These are phyloP conservation scores for Pisolithus marmoratus DNA, from an alignment of 768 basidiomycete genomes.

Conservation along the genomic window DNA sequence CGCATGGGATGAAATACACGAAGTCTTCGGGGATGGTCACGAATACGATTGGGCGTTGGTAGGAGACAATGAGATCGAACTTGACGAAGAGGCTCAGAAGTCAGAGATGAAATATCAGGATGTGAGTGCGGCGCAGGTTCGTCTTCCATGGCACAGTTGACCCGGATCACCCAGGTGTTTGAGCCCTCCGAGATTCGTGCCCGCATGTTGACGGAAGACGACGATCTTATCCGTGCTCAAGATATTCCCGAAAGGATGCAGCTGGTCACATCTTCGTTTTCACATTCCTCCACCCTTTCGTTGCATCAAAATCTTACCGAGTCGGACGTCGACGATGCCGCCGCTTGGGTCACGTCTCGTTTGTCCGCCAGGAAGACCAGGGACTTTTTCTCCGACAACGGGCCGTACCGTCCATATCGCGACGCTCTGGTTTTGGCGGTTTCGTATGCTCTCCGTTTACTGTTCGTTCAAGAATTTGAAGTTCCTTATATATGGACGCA, in stretches of 20 bases:
- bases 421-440: conserved; percentile 74
- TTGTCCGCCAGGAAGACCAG: conserved; percentile 65
- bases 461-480: conserved; percentile 87
- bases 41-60: conserved; percentile 94
- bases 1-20: conserved; percentile 93
- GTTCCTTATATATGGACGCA: conserved; percentile 95
- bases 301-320: conserved; percentile 59
- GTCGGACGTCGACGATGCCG: conserved; percentile 72
- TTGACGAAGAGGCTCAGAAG: conserved; percentile 51
- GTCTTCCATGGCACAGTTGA: conserved; percentile 1
- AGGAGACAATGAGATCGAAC: conserved; percentile 61
- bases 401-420: conserved; percentile 53
- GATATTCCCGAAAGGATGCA: conserved; percentile 98
- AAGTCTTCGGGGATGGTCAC: conserved; percentile 93
- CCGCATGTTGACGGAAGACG: conserved; percentile 85
- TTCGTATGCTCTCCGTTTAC: conserved; percentile 66
- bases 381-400: conserved; percentile 67
- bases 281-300: conserved; percentile 54
- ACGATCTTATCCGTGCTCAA: conserved; percentile 82
- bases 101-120: conserved; percentile 81
- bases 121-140: conserved; percentile 36
- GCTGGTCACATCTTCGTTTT: conserved; percentile 80
- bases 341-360: conserved; percentile 82
- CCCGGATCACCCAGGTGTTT: conserved; percentile 63
- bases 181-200: conserved; percentile 95